Conservation (phyloP, 2,329 filamentous ascomycete species). For the Fusarium sp. region DNA sequence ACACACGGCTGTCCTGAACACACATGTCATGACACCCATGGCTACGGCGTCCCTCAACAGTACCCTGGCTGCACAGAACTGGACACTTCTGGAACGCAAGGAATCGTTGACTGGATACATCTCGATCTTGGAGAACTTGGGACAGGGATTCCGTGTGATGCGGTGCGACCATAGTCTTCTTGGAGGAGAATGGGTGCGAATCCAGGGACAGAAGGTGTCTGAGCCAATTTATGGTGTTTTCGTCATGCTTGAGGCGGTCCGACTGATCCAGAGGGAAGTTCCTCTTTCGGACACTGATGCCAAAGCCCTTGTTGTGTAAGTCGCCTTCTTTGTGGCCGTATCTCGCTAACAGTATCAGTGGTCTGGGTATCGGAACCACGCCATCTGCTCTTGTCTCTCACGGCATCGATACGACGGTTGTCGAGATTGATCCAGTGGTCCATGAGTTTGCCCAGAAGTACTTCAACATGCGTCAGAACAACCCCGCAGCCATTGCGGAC, state of each 20-base stretch:
- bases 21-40: constrained; percentile 70
- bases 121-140: constrained; percentile 80
- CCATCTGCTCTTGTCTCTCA: constrained; percentile 86
- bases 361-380: constrained; percentile 90
- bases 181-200: constrained; percentile 84
- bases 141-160: constrained; percentile 78
- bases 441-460: constrained; percentile 82
- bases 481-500: constrained; percentile 81
- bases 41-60: constrained; percentile 70
- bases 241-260: constrained; percentile 89
- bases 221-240: constrained; percentile 98
- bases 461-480: constrained; percentile 79
- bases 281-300: constrained; percentile 68
- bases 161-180: constrained; percentile 94
- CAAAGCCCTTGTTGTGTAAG: constrained; percentile 85
- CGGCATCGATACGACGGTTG: constrained; percentile 89
- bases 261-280: constrained; percentile 71
- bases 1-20: constrained; percentile 75
- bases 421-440: constrained; percentile 93
- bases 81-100: constrained; percentile 77
- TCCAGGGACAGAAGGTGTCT: constrained; percentile 62
- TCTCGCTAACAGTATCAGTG: constrained; percentile 57
- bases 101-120: constrained; percentile 93
- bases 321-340: constrained; percentile 17
- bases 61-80: constrained; percentile 70